phyloP scores from a whole-genome alignment of 1,139 yeast genomes.

The Geotrichum phurueaensis region DNA sequence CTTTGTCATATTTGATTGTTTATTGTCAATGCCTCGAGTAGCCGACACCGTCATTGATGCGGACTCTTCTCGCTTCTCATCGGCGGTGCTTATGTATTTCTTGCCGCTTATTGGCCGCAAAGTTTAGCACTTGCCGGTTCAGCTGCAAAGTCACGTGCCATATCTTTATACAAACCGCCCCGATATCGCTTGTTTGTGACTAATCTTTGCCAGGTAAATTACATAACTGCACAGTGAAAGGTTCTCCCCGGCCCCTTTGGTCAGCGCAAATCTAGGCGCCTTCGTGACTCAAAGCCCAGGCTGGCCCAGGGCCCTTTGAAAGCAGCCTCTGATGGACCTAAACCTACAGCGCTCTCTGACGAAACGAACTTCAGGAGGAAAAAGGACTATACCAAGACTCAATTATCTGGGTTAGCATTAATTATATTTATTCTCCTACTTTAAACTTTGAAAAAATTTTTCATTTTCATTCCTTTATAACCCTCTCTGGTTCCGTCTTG shows the following conservation, averaged over 20 bases:
- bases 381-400: not conserved
- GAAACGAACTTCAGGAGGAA: not conserved
- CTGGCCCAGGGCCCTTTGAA: not conserved
- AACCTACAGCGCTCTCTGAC: not conserved
- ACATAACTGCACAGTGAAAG: not conserved
- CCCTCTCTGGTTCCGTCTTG: not conserved
- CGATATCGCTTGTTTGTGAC: not conserved
- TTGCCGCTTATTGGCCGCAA: not conserved
- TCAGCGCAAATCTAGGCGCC: too few species aligned
- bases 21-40: not conserved
- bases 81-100: not conserved
- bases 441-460: not conserved
- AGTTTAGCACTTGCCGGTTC: not conserved
- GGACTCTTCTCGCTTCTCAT: not conserved
- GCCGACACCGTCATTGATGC: too few species aligned
- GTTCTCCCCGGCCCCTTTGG: not conserved
- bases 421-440: not conserved
- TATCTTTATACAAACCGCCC: not conserved
- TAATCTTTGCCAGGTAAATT: not conserved
- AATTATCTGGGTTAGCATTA: not conserved
- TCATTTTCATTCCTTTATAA: too few species aligned
- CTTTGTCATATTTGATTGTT: too few species aligned
- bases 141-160: not conserved
- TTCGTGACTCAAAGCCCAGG: not conserved
- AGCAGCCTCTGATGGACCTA: not conserved